These are phyloP conservation scores for Hylodesmum podocarpum DNA, from an alignment of 306 rosid species.

Conservation along the genomic window DNA sequence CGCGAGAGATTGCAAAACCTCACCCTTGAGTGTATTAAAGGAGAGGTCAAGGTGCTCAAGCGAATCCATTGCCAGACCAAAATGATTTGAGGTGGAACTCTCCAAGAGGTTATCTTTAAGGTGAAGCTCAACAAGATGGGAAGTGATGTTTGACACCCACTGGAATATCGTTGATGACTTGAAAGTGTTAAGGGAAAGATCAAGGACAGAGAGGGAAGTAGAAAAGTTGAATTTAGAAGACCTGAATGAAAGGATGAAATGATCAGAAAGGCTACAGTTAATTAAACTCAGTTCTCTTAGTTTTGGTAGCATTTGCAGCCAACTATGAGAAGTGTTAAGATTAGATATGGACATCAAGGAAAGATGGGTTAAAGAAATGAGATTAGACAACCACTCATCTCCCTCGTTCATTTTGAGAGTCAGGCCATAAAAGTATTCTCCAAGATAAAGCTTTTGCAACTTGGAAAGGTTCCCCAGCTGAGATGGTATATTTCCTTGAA, in stretches of 20 bases:
- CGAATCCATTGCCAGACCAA: neutral
- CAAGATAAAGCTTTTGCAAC: slow-evolving; percentile 19
- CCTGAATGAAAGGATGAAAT: neutral
- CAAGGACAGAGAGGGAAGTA: neutral
- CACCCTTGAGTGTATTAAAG: neutral
- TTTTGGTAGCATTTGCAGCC: slow-evolving; percentile 6
- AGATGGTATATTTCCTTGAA: slow-evolving; percentile 20
- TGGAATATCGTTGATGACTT: slow-evolving; percentile 7
- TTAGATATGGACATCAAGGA: neutral
- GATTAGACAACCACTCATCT: slow-evolving; percentile 33
- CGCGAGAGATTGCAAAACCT: neutral
- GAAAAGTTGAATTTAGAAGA: slow-evolving; percentile 11
- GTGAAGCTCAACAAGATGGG: slow-evolving; percentile 25
- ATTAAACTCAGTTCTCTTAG: neutral
- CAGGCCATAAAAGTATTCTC: too few relatives aligned
- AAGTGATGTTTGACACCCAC: slow-evolving; percentile 23
- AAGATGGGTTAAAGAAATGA: slow-evolving; percentile 31
- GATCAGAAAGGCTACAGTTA: slow-evolving; percentile 16
- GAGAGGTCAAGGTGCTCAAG: slow-evolving; percentile 16
- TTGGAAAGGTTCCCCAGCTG: slow-evolving; percentile 35
- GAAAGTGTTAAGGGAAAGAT: neutral
- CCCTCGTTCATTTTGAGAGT: slow-evolving; percentile 4
- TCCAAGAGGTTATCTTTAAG: neutral
- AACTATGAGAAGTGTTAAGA: neutral
- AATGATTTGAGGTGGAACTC: neutral